These are phyloP conservation scores for Cutaneotrichosporon mucoides DNA, from an alignment of 1,284 basidiomycete species.

Conservation along the genomic window DNA sequence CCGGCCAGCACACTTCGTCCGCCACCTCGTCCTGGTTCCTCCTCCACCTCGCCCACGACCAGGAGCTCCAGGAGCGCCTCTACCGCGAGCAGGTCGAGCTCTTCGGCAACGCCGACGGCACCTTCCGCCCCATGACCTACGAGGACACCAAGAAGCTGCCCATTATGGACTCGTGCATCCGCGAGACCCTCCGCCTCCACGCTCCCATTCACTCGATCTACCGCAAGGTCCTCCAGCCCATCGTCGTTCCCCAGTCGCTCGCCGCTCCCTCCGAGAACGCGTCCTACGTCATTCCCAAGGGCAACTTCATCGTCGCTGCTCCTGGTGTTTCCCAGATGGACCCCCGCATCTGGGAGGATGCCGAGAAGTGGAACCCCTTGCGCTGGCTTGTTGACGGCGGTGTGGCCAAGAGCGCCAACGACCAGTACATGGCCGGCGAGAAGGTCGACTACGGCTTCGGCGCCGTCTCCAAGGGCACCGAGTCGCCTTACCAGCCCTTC, in stretches of 20 bases:
- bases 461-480: slow-evolving; percentile 84
- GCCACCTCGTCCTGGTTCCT: slow-evolving; percentile 90
- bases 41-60: slow-evolving; percentile 77
- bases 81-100: slow-evolving; percentile 84
- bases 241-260: slow-evolving; percentile 76
- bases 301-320: slow-evolving; percentile 84
- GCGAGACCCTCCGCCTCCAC: slow-evolving; percentile 87
- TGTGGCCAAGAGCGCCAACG: slow-evolving; percentile 69
- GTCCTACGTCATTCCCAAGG: slow-evolving; percentile 82
- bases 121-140: slow-evolving; percentile 74
- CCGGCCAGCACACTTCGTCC: slow-evolving; percentile 97
- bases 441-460: slow-evolving; percentile 97
- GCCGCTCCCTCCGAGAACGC: slow-evolving; percentile 66
- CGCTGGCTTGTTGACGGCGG: slow-evolving; percentile 81
- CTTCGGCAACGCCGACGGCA: slow-evolving; percentile 76
- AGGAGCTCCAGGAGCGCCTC: slow-evolving; percentile 71
- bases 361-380: slow-evolving; percentile 68
- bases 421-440: slow-evolving; percentile 68
- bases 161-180: slow-evolving; percentile 81
- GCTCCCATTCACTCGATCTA: slow-evolving; percentile 77
- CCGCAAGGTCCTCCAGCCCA: slow-evolving; percentile 82
- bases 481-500: slow-evolving; percentile 90
- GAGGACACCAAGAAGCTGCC: slow-evolving; percentile 82
- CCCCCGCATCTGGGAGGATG: slow-evolving; percentile 73
- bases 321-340: slow-evolving; percentile 88